phyloP scores from a whole-genome alignment of 2,329 filamentous ascomycete species.

The Cytospora schulzeri region DNA sequence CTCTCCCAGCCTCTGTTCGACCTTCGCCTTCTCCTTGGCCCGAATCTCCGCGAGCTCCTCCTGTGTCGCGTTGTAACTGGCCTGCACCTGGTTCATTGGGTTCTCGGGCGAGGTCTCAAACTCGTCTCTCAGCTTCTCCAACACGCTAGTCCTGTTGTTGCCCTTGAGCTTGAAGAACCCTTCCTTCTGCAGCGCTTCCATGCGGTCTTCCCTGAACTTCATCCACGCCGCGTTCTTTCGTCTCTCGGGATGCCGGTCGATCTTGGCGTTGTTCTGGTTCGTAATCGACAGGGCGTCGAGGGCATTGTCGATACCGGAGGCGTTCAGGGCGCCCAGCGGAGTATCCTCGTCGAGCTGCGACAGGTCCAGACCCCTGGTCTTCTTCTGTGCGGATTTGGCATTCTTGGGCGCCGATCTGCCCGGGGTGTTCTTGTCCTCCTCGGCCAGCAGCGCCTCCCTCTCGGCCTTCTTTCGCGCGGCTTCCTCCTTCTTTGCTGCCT shows the following conservation, averaged over 20 bases:
- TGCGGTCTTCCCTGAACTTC: too few species aligned
- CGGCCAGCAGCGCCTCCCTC: slow-evolving; percentile 77
- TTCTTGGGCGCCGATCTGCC: slow-evolving; percentile 66
- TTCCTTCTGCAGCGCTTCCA: slow-evolving; percentile 34
- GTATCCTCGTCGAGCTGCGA: slow-evolving; percentile 64
- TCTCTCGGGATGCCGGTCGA: slow-evolving; percentile 87
- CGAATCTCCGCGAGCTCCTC: slow-evolving; percentile 73
- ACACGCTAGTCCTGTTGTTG: background rate
- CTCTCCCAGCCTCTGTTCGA: slow-evolving; percentile 67
- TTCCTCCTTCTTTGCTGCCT: slow-evolving; percentile 81
- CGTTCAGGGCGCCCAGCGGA: slow-evolving; percentile 66
- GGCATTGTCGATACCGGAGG: slow-evolving; percentile 89
- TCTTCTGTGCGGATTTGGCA: slow-evolving; percentile 68
- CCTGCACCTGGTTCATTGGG: slow-evolving; percentile 85
- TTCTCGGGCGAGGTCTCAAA: slow-evolving; percentile 75
- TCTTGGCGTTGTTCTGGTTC: slow-evolving; percentile 57
- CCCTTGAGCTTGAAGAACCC: background rate
- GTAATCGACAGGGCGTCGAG: slow-evolving; percentile 80
- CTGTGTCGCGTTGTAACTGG: slow-evolving; percentile 73
- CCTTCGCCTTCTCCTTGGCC: slow-evolving; percentile 69
- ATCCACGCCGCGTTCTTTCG: slow-evolving; percentile 74
- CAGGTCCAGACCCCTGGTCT: slow-evolving; percentile 71
- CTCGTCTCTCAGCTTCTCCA: background rate
- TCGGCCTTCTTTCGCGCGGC: slow-evolving; percentile 89
- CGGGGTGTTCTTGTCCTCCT: slow-evolving; percentile 72